These are phyloP conservation scores for Blastocystis sp. DNA, from an alignment of 352 stramenopile species.

Conservation along the genomic window DNA sequence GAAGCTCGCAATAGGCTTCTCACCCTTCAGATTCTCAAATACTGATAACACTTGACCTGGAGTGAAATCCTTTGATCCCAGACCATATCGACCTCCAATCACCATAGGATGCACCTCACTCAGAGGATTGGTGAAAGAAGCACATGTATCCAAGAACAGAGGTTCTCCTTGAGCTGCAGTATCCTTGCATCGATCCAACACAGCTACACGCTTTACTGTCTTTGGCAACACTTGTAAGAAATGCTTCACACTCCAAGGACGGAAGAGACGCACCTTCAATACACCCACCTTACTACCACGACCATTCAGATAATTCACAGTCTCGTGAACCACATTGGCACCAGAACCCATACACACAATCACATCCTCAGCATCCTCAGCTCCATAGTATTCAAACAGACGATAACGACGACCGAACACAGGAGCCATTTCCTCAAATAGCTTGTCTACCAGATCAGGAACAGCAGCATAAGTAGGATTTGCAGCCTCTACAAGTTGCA, in stretches of 20 bases:
- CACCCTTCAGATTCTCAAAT: constrained; percentile 71
- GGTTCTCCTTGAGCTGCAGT: constrained; percentile 77
- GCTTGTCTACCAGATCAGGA: constrained; percentile 72
- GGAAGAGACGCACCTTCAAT: constrained; percentile 80
- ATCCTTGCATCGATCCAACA: constrained; percentile 82
- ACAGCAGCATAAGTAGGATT: constrained; percentile 76
- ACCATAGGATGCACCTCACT: constrained; percentile 70
- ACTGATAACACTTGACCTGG: constrained; percentile 74
- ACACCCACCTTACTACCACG: constrained; percentile 77
- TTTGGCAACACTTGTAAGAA: constrained; percentile 76
- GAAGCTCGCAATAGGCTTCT: constrained; percentile 74
- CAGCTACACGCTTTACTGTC: constrained; percentile 74
- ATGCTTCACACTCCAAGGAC: constrained; percentile 75
- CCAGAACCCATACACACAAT: constrained; percentile 77
- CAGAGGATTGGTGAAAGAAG: constrained; percentile 76
- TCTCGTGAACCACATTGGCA: constrained; percentile 83
- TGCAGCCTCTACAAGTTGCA: constrained; percentile 78
- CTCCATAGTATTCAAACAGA: constrained; percentile 81
- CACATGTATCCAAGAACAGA: constrained; percentile 81
- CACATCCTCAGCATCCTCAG: too few species aligned
- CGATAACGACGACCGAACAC: constrained; percentile 75
- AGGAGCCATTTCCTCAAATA: constrained; percentile 74
- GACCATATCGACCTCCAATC: constrained; percentile 76
- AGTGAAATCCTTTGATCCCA: constrained; percentile 74
- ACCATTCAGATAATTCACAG: constrained; percentile 76